These are phyloP conservation scores for Tulasnella sp. DNA, from an alignment of 768 basidiomycete species.

Conservation along the genomic window DNA sequence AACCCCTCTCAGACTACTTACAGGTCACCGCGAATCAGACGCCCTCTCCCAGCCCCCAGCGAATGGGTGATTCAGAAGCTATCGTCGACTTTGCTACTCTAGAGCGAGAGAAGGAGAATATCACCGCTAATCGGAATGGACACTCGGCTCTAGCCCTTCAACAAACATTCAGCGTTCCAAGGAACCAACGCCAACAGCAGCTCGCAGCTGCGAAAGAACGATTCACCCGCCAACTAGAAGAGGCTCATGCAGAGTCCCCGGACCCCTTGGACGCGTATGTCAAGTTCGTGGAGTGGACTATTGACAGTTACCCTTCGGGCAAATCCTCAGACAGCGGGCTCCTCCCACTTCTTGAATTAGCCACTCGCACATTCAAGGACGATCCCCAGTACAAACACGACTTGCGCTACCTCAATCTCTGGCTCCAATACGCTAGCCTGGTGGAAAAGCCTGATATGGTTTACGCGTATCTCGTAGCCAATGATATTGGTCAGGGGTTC, in stretches of 20 bases:
- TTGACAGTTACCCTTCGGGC: slow-evolving; percentile 74
- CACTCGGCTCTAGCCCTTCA: slow-evolving; percentile 38
- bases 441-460: slow-evolving; percentile 67
- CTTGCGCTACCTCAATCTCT: slow-evolving; percentile 83
- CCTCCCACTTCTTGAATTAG: slow-evolving; percentile 72
- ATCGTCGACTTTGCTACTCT: slow-evolving; percentile 37
- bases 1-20: background rate
- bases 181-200: slow-evolving; percentile 57
- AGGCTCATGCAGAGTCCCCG: slow-evolving; percentile 46
- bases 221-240: slow-evolving; percentile 32
- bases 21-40: slow-evolving; percentile 19
- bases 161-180: slow-evolving; percentile 34
- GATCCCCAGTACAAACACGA: slow-evolving; percentile 76
- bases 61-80: slow-evolving; percentile 33
- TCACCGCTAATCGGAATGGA: slow-evolving; percentile 36
- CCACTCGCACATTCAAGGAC: slow-evolving; percentile 69
- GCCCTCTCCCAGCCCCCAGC: slow-evolving; percentile 35
- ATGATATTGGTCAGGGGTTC: slow-evolving; percentile 77
- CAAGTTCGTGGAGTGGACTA: slow-evolving; percentile 83
- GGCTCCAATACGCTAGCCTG: slow-evolving; percentile 79
- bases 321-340: slow-evolving; percentile 63
- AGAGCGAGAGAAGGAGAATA: slow-evolving; percentile 43
- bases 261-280: slow-evolving; percentile 83
- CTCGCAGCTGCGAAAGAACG: slow-evolving; percentile 34
- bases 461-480: slow-evolving; percentile 80